Evolutionary conservation across 805 yeast genomes (phyloP).

Genomic region (Yarrowia phangngaensis): DNA sequence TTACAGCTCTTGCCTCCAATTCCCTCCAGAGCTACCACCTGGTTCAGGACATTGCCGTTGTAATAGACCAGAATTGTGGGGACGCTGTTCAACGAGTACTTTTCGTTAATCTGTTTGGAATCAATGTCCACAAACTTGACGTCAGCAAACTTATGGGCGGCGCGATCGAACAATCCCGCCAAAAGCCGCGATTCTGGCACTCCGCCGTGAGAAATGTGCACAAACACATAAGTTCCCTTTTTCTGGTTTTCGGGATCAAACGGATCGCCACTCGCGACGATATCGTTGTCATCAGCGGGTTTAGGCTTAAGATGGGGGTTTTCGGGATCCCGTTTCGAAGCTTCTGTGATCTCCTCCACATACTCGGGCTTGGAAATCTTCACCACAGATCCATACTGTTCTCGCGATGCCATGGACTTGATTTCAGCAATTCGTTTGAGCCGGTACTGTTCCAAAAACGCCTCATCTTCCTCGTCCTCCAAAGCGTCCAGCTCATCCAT

Average conservation of each 20-base stretch:
- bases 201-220: conserved; percentile 66
- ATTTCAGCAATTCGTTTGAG: conserved; percentile 74
- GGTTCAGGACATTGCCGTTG: conserved; percentile 73
- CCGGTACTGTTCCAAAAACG: conserved; percentile 70
- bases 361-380: conserved; percentile 87
- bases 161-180: conserved; percentile 50
- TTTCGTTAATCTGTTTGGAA: conserved; percentile 87
- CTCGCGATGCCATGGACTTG: conserved; percentile 51
- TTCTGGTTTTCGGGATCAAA: background rate
- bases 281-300: conserved; percentile 6
- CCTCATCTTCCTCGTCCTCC: conserved; percentile 82
- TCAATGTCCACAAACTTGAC: conserved; percentile 88
- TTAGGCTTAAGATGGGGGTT: conserved; percentile 12
- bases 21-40: conserved; percentile 71
- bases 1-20: conserved; percentile 81
- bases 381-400: conserved; percentile 68
- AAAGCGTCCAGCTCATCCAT: conserved; percentile 79
- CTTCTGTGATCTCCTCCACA: conserved; percentile 76
- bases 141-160: conserved; percentile 70
- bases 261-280: conserved; percentile 10
- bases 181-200: conserved; percentile 68
- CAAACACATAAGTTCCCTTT: conserved; percentile 56
- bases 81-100: conserved; percentile 83
- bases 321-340: conserved; percentile 44
- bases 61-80: conserved; percentile 86